Conservation (phyloP, 768 basidiomycete genomes). For the Phylloporus rhodoxanthus region DNA sequence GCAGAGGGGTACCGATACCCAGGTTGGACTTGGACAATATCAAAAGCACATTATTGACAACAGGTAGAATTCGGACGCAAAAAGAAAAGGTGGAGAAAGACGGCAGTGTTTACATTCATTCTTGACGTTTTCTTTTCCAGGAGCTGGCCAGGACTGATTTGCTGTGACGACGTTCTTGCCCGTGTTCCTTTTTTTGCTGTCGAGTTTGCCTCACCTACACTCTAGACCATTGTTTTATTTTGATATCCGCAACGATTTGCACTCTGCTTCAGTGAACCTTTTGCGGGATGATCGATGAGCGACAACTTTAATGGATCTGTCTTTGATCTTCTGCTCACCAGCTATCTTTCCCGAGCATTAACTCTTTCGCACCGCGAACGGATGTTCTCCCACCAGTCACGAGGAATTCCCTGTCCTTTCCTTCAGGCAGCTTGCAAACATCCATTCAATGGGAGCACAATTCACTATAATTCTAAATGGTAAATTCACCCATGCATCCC, state of each 20-base stretch:
- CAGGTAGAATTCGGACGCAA: conserved; percentile 25
- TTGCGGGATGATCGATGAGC: no score
- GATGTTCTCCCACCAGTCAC: conserved; percentile 51
- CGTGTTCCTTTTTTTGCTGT: background rate
- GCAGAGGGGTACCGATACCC: conserved; percentile 2
- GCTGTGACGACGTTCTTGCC: no score
- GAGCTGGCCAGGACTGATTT: no score
- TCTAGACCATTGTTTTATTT: no score
- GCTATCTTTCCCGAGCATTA: conserved; percentile 71
- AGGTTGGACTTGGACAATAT: conserved; percentile 10
- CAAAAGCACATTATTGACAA: conserved; percentile 16
- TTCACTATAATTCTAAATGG: conserved; percentile 46
- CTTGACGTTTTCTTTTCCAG: background rate
- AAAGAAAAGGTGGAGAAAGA: conserved; percentile 14
- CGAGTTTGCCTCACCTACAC: no score
- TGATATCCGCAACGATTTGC: no score
- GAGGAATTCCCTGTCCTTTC: no score
- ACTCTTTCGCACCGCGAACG: conserved; percentile 78
- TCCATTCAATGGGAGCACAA: background rate
- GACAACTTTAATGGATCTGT: conserved; percentile 16
- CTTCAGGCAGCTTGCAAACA: conserved; percentile 2
- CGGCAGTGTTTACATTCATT: conserved; percentile 20
- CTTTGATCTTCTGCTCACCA: conserved; percentile 83
- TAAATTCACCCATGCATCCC: conserved; percentile 69
- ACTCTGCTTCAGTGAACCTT: no score